Percentiles rank a stretch among this genome's conserved stretches.
phyloP scores from a whole-genome alignment of 1,284 basidiomycete species.

The Boletellus deceptivus region DNA sequence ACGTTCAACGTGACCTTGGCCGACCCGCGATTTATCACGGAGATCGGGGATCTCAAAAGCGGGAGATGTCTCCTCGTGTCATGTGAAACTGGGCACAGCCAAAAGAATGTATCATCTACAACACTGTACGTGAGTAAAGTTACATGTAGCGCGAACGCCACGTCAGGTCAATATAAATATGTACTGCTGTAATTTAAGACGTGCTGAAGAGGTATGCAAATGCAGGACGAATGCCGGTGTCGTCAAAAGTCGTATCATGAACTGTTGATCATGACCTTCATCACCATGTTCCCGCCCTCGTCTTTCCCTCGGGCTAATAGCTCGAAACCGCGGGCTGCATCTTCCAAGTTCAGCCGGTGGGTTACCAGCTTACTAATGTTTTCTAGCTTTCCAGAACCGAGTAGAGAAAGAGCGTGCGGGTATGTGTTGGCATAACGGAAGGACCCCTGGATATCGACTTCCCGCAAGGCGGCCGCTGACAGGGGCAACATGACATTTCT shows the following conservation, averaged over 20 bases:
- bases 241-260: constrained; percentile 11
- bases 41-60: background rate
- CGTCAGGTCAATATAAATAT: constrained; percentile 12
- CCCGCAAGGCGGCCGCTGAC: constrained; percentile 78
- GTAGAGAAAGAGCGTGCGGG: constrained; percentile 76
- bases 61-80: background rate
- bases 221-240: constrained; percentile 7
- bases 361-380: constrained; percentile 78
- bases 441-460: constrained; percentile 91
- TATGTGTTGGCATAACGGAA: constrained; percentile 92
- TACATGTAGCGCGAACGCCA: constrained; percentile 23
- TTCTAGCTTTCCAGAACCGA: constrained; percentile 61
- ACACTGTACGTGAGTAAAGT: constrained; percentile 14
- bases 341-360: constrained; percentile 69
- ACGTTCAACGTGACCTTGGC: constrained; percentile 4
- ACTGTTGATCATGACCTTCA: constrained; percentile 78
- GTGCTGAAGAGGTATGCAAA: constrained; percentile 7
- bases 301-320: constrained; percentile 74
- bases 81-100: background rate
- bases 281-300: constrained; percentile 73
- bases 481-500: constrained; percentile 82
- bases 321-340: constrained; percentile 76
- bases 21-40: too few relatives aligned
- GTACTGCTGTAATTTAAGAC: constrained; percentile 13
- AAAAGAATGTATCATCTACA: constrained; percentile 6